Evolutionary conservation across 2,329 filamentous ascomycete genomes (phyloP).

Genomic region (Penicillium brevicompactum): DNA sequence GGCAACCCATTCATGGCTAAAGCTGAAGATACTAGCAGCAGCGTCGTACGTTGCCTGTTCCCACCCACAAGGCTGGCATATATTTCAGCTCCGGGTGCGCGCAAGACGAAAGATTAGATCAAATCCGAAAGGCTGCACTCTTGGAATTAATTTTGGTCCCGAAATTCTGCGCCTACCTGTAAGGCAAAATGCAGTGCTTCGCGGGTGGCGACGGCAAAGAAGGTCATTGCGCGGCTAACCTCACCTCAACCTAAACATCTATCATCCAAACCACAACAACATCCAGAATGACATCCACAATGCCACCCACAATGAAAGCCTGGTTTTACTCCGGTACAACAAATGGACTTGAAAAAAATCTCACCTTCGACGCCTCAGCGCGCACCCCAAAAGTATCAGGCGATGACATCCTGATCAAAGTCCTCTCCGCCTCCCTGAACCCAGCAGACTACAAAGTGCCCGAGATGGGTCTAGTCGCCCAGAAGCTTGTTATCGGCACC

Average conservation of each 20-base stretch:
- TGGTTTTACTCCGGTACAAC: slow-evolving; percentile 56
- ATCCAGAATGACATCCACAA: not conserved
- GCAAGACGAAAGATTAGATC: too few relatives aligned
- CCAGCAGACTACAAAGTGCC: slow-evolving; percentile 64
- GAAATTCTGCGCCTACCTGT: too few relatives aligned
- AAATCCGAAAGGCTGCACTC: too few relatives aligned
- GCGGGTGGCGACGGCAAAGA: too few relatives aligned
- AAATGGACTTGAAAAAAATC: slow-evolving; percentile 55
- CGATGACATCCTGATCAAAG: slow-evolving; percentile 56
- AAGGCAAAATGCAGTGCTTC: too few relatives aligned
- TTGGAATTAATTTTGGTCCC: too few relatives aligned
- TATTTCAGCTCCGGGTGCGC: too few relatives aligned
- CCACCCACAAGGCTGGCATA: too few relatives aligned
- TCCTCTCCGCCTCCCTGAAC: slow-evolving; percentile 57
- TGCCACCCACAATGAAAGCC: slow-evolving; percentile 53
- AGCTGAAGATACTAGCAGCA: too few relatives aligned
- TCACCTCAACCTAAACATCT: not conserved
- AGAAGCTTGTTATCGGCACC: slow-evolving; percentile 35
- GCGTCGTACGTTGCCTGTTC: too few relatives aligned
- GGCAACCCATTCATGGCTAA: too few relatives aligned
- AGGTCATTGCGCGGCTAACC: not conserved
- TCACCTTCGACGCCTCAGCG: slow-evolving; percentile 48
- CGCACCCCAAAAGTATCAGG: slow-evolving; percentile 41
- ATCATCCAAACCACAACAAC: not conserved
- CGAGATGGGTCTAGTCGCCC: slow-evolving; percentile 50